Percentiles rank a stretch among this genome's conserved stretches.
Evolutionary conservation across 2,329 filamentous ascomycete species (phyloP).

Genomic region (Esteya vermicola): DNA sequence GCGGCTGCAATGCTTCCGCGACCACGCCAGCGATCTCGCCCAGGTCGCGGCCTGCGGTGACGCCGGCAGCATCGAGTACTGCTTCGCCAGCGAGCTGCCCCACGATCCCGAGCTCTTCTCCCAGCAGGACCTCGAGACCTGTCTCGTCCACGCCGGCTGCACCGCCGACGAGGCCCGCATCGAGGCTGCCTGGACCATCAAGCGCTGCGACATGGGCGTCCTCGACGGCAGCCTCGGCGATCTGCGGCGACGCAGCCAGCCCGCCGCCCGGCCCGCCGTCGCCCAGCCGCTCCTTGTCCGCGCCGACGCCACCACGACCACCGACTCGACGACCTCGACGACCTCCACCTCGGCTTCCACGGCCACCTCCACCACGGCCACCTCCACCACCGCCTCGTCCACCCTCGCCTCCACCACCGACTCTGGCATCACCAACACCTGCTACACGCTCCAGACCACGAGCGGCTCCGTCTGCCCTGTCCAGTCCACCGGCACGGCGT

Average conservation of each 20-base stretch:
- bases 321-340: conserved; percentile 4
- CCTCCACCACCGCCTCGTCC: conserved; percentile 23
- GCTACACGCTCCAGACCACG: conserved; percentile 18
- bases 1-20: conserved; percentile 24
- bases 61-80: conserved; percentile 24
- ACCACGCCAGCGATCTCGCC: conserved; percentile 24
- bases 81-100: conserved; percentile 20
- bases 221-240: conserved; percentile 5
- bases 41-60: conserved; percentile 28
- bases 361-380: conserved; percentile 18
- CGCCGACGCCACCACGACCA: conserved; percentile 3
- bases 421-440: conserved; percentile 20
- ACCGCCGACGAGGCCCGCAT: conserved; percentile 18
- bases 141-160: conserved; percentile 23
- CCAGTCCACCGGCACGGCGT: conserved; percentile 20
- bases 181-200: conserved; percentile 19
- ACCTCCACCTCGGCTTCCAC: conserved; percentile 5
- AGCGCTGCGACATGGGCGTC: conserved; percentile 15
- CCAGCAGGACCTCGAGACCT: conserved; percentile 20
- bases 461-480: conserved; percentile 25
- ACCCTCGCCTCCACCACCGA: conserved; percentile 8
- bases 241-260: conserved; percentile 11
- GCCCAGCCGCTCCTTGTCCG: no score
- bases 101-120: conserved; percentile 8
- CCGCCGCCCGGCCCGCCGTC: no score